These are phyloP conservation scores for Pichia heedii DNA, from an alignment of 805 yeast species.

Conservation along the genomic window DNA sequence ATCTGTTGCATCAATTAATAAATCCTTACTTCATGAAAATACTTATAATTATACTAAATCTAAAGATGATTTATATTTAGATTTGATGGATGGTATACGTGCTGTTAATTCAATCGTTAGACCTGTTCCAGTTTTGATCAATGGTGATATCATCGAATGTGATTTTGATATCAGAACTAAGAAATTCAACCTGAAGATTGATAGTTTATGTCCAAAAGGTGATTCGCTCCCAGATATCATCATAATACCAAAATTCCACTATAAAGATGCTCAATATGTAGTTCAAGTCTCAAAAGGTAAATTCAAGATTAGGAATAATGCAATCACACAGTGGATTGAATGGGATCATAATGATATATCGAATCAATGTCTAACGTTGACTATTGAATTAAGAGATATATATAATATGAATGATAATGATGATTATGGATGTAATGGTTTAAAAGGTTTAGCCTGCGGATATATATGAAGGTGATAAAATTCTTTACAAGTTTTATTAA, in stretches of 20 bases:
- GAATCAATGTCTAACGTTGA: conserved; percentile 5
- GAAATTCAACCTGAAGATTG: conserved; percentile 40
- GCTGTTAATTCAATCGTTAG: conserved; percentile 69
- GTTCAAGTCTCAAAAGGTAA: conserved; percentile 48
- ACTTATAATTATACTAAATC: conserved; percentile 10
- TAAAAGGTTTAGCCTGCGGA: conserved; percentile 30
- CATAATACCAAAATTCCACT: conserved; percentile 68
- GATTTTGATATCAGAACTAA: conserved; percentile 49
- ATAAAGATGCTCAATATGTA: conserved; percentile 38
- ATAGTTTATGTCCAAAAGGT: conserved; percentile 3
- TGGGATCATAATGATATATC: conserved; percentile 52
- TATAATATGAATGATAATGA: conserved; percentile 4
- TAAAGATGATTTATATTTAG: not conserved
- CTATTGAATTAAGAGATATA: not conserved
- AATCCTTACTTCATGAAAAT: not conserved
- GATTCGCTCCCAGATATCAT: conserved; percentile 43
- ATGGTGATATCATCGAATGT: conserved; percentile 47
- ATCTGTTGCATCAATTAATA: not conserved
- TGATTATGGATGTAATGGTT: conserved; percentile 10
- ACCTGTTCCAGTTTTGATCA: conserved; percentile 61
- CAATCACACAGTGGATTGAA: conserved; percentile 44
- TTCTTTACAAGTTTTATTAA: not conserved
- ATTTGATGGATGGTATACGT: conserved; percentile 45
- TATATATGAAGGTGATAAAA: conserved; percentile 11
- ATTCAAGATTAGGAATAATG: conserved; percentile 38